Percentiles rank a stretch among this genome's conserved stretches.
Conservation (phyloP, 1,284 basidiomycete genomes). For the Pisolithus thermaeus region DNA sequence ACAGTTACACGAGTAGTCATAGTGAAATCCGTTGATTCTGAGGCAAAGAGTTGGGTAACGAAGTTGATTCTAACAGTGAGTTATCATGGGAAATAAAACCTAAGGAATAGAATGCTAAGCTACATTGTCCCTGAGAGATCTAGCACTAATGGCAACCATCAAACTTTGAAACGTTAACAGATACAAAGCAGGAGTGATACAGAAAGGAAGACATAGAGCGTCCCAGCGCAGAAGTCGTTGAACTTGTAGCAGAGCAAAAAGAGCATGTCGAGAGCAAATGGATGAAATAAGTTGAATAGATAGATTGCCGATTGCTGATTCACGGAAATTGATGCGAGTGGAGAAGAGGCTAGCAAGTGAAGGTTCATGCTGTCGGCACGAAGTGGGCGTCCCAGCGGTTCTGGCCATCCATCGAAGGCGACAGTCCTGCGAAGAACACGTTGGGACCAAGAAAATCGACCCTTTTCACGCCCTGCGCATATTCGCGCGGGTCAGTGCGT, state of each 20-base stretch:
- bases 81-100: no score
- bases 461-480: conserved; percentile 29
- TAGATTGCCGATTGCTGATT: not conserved
- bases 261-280: not conserved
- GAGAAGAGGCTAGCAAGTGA: not conserved
- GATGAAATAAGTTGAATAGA: not conserved
- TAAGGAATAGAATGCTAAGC: not conserved
- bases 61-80: no score
- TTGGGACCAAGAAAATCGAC: conserved; percentile 30
- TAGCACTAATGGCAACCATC: not conserved
- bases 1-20: no score
- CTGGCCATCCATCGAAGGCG: conserved; percentile 17
- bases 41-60: no score
- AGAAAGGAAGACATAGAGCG: not conserved
- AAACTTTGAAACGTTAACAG: not conserved
- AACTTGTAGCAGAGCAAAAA: not conserved
- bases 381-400: conserved; percentile 25
- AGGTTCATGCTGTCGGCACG: conserved; percentile 1
- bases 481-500: conserved; percentile 28
- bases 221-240: not conserved
- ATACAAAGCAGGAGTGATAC: not conserved
- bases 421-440: conserved; percentile 22
- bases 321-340: not conserved
- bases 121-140: not conserved
- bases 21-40: no score